Percentiles rank a stretch among this genome's conserved stretches.
These are phyloP conservation scores for Sclerotinia sclerotiorum DNA, from an alignment of 2,329 filamentous ascomycete species.

Conservation along the genomic window DNA sequence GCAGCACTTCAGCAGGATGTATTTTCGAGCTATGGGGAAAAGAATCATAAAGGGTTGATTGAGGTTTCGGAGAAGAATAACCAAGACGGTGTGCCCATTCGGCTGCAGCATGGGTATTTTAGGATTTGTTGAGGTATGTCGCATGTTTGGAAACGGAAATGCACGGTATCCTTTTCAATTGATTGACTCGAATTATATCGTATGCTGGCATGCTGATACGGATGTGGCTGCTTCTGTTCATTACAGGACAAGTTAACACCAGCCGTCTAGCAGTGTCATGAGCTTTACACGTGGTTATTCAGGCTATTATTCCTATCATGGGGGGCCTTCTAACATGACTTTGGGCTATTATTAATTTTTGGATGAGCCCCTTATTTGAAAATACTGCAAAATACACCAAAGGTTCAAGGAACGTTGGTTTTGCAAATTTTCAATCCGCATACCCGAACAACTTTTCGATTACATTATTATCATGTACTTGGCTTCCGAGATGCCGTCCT, in stretches of 20 bases:
- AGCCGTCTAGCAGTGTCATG: background rate
- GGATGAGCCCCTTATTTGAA: background rate
- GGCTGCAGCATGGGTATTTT: slow-evolving; percentile 44
- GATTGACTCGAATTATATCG: background rate
- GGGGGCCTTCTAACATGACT: background rate
- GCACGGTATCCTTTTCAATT: background rate
- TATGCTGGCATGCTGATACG: background rate
- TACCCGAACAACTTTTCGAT: background rate
- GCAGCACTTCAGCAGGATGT: slow-evolving; percentile 42
- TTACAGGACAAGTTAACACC: background rate
- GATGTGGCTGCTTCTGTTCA: background rate
- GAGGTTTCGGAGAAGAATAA: slow-evolving; percentile 36
- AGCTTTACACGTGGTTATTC: background rate
- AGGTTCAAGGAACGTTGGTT: background rate
- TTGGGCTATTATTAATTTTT: background rate
- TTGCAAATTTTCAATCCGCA: background rate
- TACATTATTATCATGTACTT: background rate
- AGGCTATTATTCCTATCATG: background rate
- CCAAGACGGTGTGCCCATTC: slow-evolving; percentile 35
- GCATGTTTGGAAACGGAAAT: background rate
- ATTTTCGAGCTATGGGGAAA: slow-evolving; percentile 41
- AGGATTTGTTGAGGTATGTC: slow-evolving; percentile 38
- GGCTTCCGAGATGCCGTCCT: background rate
- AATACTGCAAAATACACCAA: background rate
- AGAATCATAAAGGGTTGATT: slow-evolving; percentile 39